Evolutionary conservation across 2,329 filamentous ascomycete species (phyloP).

Genomic region (Cladophialophora immunda): DNA sequence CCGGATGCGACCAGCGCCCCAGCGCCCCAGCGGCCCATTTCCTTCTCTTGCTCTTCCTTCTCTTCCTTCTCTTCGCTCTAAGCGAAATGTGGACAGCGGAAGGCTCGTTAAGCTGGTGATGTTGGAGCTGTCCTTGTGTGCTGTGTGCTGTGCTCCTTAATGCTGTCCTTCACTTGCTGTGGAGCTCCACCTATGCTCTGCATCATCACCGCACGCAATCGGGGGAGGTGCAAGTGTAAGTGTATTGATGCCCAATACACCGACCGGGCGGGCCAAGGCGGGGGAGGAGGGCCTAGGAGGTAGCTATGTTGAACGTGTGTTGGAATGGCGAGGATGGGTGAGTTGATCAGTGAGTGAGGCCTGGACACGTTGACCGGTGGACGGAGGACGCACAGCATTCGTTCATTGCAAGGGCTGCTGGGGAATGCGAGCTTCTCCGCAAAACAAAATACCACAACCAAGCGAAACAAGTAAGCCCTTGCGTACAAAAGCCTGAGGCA

Average conservation of each 20-base stretch:
- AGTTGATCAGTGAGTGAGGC: background rate
- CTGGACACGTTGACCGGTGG: background rate
- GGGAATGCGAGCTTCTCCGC: constrained; percentile 8
- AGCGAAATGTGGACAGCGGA: background rate
- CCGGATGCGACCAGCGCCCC: constrained; percentile 21
- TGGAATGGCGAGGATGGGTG: background rate
- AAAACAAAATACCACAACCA: background rate
- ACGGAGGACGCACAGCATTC: background rate
- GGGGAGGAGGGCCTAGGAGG: background rate
- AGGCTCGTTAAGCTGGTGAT: background rate
- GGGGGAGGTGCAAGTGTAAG: background rate
- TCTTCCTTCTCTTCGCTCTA: background rate
- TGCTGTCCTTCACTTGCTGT: background rate
- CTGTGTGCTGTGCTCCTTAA: background rate
- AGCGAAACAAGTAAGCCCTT: constrained; percentile 2
- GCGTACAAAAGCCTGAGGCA: background rate
- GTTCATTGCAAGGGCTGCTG: background rate
- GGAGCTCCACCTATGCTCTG: constrained; percentile 3
- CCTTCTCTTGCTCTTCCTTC: constrained; percentile 2
- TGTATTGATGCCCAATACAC: constrained; percentile 8
- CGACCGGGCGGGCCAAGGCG: background rate
- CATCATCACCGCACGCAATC: background rate
- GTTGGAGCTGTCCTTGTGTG: background rate
- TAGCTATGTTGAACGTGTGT: background rate
- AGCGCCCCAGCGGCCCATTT: constrained; percentile 2